These are phyloP conservation scores for Pythium chondricola DNA, from an alignment of 352 stramenopile genomes.

Conservation along the genomic window DNA sequence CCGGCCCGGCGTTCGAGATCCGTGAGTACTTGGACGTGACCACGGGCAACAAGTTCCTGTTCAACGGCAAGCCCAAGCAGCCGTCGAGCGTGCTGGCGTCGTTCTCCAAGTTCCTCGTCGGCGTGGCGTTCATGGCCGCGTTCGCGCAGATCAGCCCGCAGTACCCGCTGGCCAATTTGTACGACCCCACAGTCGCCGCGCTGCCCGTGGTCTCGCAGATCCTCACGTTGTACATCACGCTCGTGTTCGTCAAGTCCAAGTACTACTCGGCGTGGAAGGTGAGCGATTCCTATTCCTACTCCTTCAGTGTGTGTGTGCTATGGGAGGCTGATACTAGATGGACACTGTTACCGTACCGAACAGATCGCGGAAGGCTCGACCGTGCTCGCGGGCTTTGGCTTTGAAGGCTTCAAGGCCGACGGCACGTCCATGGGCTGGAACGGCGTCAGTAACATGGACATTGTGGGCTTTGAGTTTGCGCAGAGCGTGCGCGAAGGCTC, in stretches of 20 bases:
- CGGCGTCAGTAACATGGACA: slow-evolving; percentile 94
- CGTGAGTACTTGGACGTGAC: slow-evolving; percentile 87
- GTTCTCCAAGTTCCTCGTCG: slow-evolving; percentile 46
- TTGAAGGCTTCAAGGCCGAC: slow-evolving; percentile 90
- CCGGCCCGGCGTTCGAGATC: slow-evolving; percentile 94
- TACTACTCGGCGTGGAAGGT: slow-evolving; percentile 96
- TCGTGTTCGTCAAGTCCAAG: slow-evolving; percentile 90
- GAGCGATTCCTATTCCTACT: slow-evolving; percentile 36
- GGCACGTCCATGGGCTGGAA: slow-evolving; percentile 88
- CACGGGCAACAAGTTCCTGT: slow-evolving; percentile 38
- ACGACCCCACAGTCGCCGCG: slow-evolving; percentile 1
- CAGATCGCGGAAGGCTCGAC: slow-evolving; percentile 64
- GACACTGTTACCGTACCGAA: too few species aligned
- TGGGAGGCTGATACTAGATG: neutral
- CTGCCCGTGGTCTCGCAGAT: slow-evolving; percentile 33
- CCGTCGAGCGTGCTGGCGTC: slow-evolving; percentile 30
- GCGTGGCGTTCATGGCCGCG: slow-evolving; percentile 45
- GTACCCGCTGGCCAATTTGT: slow-evolving; percentile 21
- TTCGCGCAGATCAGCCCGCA: slow-evolving; percentile 28
- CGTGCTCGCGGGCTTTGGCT: slow-evolving; percentile 82
- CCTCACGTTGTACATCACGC: slow-evolving; percentile 69
- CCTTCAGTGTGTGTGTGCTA: slow-evolving; percentile 39
- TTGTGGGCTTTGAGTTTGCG: slow-evolving; percentile 92
- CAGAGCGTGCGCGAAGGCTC: slow-evolving; percentile 86
- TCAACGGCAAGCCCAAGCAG: slow-evolving; percentile 24